These are phyloP conservation scores for Saccharomyces mikatae DNA, from an alignment of 805 yeast species.

Conservation along the genomic window DNA sequence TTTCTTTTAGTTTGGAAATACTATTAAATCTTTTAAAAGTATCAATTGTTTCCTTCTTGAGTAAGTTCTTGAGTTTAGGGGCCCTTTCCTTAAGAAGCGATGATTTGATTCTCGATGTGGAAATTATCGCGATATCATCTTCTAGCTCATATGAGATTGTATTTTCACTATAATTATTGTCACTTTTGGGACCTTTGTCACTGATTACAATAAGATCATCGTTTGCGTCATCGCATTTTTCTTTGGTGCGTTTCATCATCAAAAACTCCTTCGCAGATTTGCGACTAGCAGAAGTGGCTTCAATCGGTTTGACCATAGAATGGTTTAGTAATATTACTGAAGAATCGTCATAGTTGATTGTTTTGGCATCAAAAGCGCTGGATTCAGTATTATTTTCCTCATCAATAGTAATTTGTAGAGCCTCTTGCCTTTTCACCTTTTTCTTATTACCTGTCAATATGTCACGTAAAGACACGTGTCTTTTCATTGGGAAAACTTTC, in stretches of 20 bases:
- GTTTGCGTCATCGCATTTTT: neutral
- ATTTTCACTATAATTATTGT: neutral
- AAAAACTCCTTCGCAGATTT: neutral
- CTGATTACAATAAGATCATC: neutral
- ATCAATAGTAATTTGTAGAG: neutral
- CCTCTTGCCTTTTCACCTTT: neutral
- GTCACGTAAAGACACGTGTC: conserved; percentile 7
- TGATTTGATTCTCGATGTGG: neutral
- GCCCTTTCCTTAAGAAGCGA: neutral
- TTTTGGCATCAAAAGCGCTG: neutral
- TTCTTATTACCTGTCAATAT: conserved; percentile 12
- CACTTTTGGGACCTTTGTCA: neutral
- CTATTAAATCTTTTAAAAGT: conserved; percentile 10
- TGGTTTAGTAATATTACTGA: neutral
- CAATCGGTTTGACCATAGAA: neutral
- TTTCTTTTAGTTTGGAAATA: conserved; percentile 11
- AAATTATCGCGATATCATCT: neutral
- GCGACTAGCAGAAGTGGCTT: neutral
- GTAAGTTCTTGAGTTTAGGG: neutral
- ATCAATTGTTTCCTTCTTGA: neutral
- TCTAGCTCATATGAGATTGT: neutral
- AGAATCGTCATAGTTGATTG: neutral
- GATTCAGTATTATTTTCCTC: neutral
- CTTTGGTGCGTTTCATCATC: neutral
- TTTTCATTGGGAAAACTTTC: conserved; percentile 4